phyloP scores from a whole-genome alignment of 2,329 filamentous ascomycete genomes.

The Drechslera avenae region DNA sequence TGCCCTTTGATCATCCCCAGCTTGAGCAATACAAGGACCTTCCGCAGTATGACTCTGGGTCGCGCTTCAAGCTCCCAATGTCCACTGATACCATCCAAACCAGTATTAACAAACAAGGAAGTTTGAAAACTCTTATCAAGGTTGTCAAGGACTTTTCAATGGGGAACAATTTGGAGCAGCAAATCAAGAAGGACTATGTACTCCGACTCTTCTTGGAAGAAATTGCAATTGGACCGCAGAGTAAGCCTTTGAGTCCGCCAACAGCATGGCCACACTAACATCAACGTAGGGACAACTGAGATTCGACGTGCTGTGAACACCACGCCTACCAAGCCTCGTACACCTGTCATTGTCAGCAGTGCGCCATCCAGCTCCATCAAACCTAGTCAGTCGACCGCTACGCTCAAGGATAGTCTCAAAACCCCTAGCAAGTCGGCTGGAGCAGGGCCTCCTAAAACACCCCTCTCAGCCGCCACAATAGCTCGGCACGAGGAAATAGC shows the following conservation, averaged over 20 bases:
- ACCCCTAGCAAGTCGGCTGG: too few species aligned
- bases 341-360: neutral
- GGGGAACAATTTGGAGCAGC: neutral
- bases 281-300: neutral
- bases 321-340: constrained; percentile 15
- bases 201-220: constrained; percentile 28
- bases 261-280: neutral
- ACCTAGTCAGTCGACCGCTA: neutral
- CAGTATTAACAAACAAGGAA: constrained; percentile 10
- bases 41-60: constrained; percentile 34
- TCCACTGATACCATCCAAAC: neutral
- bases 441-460: too few species aligned
- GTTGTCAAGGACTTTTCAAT: constrained; percentile 19
- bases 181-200: constrained; percentile 13
- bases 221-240: constrained; percentile 8
- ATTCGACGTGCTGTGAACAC: constrained; percentile 17
- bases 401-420: too few species aligned
- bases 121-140: neutral
- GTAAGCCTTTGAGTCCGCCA: neutral
- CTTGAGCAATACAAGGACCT: constrained; percentile 17
- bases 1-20: constrained; percentile 22
- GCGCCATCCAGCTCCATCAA: neutral
- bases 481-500: neutral
- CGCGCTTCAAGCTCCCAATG: constrained; percentile 34
- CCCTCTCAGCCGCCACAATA: too few species aligned